Percentiles rank a stretch among this genome's conserved stretches.
These are phyloP conservation scores for Biscogniauxia sp. DNA, from an alignment of 2,329 filamentous ascomycete species.

Conservation along the genomic window DNA sequence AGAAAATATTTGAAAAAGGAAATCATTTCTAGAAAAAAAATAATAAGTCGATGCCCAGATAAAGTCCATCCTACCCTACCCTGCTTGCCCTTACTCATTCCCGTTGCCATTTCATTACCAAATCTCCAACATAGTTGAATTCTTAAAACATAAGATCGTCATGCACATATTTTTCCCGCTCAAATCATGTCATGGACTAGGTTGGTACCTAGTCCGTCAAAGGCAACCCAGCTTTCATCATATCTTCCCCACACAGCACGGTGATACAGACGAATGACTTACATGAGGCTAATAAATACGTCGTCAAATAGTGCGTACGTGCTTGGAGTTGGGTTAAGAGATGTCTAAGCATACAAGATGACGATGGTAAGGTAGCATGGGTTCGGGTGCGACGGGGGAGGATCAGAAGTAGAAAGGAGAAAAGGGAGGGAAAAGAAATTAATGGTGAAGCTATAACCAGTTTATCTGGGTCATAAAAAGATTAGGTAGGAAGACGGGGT, in stretches of 20 bases:
- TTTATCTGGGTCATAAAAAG: neutral
- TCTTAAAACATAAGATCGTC: constrained; percentile 2
- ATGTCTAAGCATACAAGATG: neutral
- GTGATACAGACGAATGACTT: constrained; percentile 3
- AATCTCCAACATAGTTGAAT: neutral
- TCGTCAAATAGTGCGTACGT: neutral
- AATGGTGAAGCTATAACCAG: neutral
- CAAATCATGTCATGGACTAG: neutral
- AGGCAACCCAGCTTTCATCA: neutral
- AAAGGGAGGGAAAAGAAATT: neutral
- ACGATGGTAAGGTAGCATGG: neutral
- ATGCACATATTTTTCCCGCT: constrained; percentile 6
- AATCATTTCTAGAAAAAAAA: constrained; percentile 11
- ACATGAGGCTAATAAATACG: constrained; percentile 2
- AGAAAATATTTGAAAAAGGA: neutral
- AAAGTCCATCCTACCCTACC: neutral
- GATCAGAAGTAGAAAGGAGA: neutral
- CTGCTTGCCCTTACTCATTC: neutral
- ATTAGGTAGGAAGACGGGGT: neutral
- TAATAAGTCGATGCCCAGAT: neutral
- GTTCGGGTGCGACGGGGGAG: neutral
- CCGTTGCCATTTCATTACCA: neutral
- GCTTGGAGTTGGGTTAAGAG: neutral
- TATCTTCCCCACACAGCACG: neutral
- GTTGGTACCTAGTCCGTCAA: neutral